Base-by-base conservation (phyloP, 2,329 filamentous ascomycete genomes). In the Alternaria hordeiaustralica region DNA sequence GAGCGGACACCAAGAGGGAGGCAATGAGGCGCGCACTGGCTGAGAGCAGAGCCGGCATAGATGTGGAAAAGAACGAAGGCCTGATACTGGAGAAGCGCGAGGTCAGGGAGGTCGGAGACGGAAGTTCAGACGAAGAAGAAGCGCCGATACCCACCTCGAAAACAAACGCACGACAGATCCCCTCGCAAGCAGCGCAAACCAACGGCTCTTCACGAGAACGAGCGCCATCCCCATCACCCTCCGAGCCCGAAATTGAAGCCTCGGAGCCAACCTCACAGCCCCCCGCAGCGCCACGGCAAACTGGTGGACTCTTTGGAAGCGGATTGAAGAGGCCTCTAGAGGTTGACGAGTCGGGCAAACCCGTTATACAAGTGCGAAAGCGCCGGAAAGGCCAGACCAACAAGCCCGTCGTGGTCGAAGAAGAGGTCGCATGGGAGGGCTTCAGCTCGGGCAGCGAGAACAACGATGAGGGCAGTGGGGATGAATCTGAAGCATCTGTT, bases 311-410 rank as follows among this genome's bases (percentile, higher is more conserved):
- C 7, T 81, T 88, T 57, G 96, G 96, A 20, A 90, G 89, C 64
- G 96, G 96, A 7, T 80, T 99, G 63, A 98, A 98, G 79, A 87
- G 94, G 45, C 93, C 94, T 2, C 83, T 99, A 11, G 92, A 97
- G 47, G 70, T 93, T 10, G 93, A 93, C 66, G 89, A 92, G 1
- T 88, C 90, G 62, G 93, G 95, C 7, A 89, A 88, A 59, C 96
- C 95, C 0, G 84, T 97, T 3, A 88, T 98, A 55, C 90, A 92
- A 75, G 96, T 93, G 77, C 87, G 93, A 55, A 94, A 95, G 79
- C 91, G 90, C 70, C 86, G 80, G 28, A 90, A 79, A 84, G 69
- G 55, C 3, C 89, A 78, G 85, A 71, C 18, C 23, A 59, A 76
- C 5, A 81, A 81, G 64, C 70, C 74, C 18, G 68, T 76, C 12